Percentiles rank a stretch among this genome's conserved stretches.
Evolutionary conservation across 225 moss, liverwort and hornwort species (phyloP).

Genomic region (Pleurozium schreberi): DNA sequence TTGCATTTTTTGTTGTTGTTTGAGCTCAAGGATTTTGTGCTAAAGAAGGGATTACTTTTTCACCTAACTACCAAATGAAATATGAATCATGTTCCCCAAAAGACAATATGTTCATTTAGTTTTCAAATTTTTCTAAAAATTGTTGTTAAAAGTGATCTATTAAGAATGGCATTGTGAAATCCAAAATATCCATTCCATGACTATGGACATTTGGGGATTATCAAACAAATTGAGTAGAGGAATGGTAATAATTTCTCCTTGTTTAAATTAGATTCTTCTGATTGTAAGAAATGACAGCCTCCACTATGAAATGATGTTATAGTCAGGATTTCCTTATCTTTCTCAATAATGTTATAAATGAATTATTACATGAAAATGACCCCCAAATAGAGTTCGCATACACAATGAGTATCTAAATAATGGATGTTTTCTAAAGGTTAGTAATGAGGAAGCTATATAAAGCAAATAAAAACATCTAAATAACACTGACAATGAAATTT

Average conservation of each 20-base stretch:
- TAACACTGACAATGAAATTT: not conserved
- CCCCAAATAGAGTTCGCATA: rapidly evolving
- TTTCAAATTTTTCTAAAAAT: rapidly evolving
- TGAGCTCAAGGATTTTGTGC: rapidly evolving
- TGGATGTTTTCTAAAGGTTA: not conserved
- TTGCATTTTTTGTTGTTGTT: not conserved
- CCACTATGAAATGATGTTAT: not conserved
- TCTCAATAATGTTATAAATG: not conserved
- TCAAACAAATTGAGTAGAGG: rapidly evolving
- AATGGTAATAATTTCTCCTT: not conserved
- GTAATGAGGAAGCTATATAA: not conserved
- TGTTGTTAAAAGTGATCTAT: not conserved
- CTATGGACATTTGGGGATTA: not conserved
- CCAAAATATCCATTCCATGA: not conserved
- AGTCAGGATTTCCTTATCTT: not conserved
- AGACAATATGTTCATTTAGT: not conserved
- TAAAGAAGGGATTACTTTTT: rapidly evolving
- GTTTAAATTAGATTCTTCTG: not conserved
- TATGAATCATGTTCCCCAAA: no score
- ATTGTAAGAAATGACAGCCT: not conserved
- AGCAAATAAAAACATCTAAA: not conserved
- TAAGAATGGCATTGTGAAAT: no score
- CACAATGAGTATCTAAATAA: not conserved
- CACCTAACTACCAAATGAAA: not conserved
- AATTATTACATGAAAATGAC: not conserved